Evolutionary conservation across 1,284 basidiomycete genomes (phyloP), one percentile per base, ranked within the genome.

Genomic region (Tilletia setariae): DNA sequence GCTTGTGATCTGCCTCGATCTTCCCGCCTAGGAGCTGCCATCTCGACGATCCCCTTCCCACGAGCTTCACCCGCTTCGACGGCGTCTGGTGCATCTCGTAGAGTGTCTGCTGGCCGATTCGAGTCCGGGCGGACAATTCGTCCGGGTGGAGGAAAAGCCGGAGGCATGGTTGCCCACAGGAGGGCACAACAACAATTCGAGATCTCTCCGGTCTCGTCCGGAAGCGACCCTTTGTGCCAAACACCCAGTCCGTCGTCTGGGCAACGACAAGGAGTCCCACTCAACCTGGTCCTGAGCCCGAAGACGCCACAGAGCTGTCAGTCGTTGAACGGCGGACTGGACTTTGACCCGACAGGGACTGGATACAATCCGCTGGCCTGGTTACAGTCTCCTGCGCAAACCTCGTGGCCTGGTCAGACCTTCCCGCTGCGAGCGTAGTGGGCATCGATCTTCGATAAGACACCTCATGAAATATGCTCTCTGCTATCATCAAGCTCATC

Each of bases 1-100:
- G 51, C 11, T 21, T 53, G 51, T 28, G 51, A 53, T 23, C 28
- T 53, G 51, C 51, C 51, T 53, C 51, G 51, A 4, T 53, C 51
- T 2, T 25, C 23, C 21, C 15, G 51, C 28, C 21, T 53, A 4
- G 51, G 51, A 53, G 21, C 51, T 21, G 51, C 51, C n/a, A 53
- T 53, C 21, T 53, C 51, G 51, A 53, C 51, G 13, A 53, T 53
- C 21, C 51, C 51, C 3, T 53, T 53, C 28, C 51, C 51, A 25
- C 51, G 51, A 1, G 51, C 51, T 15, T 53, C 51, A 6, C 51
- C 51, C 21, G 51, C 23, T 13, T 53, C 21, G 21, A 28, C 13
- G 13, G 51, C 51, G n/a, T 28, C 51, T 7, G 23, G 23, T 7
- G 51, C 51, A 25, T 25, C 23, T 25, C 51, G 23, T 6, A 53